Percentiles rank a stretch among this genome's conserved stretches.
These are phyloP conservation scores for Leccinum imitatum DNA, from an alignment of 768 basidiomycete species.

Conservation along the genomic window DNA sequence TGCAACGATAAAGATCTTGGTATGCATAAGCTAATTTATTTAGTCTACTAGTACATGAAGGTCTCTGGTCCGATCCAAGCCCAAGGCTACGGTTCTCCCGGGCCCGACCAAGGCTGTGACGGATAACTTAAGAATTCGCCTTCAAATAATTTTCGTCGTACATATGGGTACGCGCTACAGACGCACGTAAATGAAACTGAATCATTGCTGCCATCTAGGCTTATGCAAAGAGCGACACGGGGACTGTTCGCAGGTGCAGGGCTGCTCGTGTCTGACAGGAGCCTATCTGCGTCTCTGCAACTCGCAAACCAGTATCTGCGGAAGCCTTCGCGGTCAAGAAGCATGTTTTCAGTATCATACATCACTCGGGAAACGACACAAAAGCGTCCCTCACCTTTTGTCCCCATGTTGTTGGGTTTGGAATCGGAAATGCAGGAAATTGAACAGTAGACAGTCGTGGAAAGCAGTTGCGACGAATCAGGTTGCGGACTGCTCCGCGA, in stretches of 20 bases:
- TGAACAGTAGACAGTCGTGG: background rate
- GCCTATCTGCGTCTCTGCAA: background rate
- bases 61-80: background rate
- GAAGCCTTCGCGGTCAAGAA: background rate
- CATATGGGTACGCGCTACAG: background rate
- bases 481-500: slow-evolving; percentile 6
- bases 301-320: background rate
- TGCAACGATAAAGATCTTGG: background rate
- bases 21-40: background rate
- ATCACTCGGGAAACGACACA: background rate
- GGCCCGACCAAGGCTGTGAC: background rate
- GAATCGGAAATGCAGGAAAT: slow-evolving; percentile 11
- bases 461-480: slow-evolving; percentile 15
- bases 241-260: background rate
- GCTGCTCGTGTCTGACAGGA: background rate
- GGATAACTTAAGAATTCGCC: background rate
- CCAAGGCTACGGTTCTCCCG: background rate
- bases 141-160: background rate
- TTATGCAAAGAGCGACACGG: background rate
- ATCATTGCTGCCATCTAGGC: background rate
- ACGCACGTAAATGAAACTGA: background rate
- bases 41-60: background rate
- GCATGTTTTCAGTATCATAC: background rate
- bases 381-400: slow-evolving; percentile 5
- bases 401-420: background rate